Evolutionary conservation across 805 yeast species (phyloP).

Genomic region (Pichia scutulata): DNA sequence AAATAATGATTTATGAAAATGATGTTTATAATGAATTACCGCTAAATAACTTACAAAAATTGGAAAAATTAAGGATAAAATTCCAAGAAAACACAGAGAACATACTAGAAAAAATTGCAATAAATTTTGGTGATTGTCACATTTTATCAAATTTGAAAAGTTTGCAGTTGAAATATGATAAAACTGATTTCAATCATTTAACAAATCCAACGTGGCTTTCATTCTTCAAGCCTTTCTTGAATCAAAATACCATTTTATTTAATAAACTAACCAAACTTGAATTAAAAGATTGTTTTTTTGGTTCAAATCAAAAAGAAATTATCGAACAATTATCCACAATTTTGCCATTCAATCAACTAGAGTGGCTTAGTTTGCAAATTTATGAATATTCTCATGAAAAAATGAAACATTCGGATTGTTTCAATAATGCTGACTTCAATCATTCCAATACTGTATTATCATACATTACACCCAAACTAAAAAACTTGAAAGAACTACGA

Average conservation of each 20-base stretch:
- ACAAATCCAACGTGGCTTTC: slow-evolving; percentile 22
- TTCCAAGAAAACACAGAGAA: slow-evolving; percentile 19
- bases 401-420: slow-evolving; percentile 11
- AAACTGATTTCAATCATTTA: slow-evolving; percentile 20
- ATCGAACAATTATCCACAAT: slow-evolving; percentile 32
- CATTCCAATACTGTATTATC: slow-evolving; percentile 8
- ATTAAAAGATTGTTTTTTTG: slow-evolving; percentile 21
- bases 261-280: slow-evolving; percentile 13
- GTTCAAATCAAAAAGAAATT: slow-evolving; percentile 12
- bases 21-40: slow-evolving; percentile 4
- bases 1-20: slow-evolving; percentile 12
- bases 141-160: slow-evolving; percentile 9
- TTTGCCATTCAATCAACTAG: slow-evolving; percentile 22
- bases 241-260: background rate
- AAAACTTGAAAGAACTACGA: slow-evolving; percentile 14
- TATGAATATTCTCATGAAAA: slow-evolving; percentile 23
- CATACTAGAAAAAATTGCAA: slow-evolving; percentile 10
- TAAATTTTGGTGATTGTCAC: slow-evolving; percentile 2
- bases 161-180: slow-evolving; percentile 16
- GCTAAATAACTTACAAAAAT: slow-evolving; percentile 1
- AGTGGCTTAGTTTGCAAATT: slow-evolving; percentile 16
- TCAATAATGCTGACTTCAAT: background rate
- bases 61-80: slow-evolving; percentile 14
- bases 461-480: slow-evolving; percentile 15
- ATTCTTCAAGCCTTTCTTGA: slow-evolving; percentile 16